These are phyloP conservation scores for Schoenoplectus tabernaemontani DNA, from an alignment of 202 grass and related monocot genomes.

Conservation along the genomic window DNA sequence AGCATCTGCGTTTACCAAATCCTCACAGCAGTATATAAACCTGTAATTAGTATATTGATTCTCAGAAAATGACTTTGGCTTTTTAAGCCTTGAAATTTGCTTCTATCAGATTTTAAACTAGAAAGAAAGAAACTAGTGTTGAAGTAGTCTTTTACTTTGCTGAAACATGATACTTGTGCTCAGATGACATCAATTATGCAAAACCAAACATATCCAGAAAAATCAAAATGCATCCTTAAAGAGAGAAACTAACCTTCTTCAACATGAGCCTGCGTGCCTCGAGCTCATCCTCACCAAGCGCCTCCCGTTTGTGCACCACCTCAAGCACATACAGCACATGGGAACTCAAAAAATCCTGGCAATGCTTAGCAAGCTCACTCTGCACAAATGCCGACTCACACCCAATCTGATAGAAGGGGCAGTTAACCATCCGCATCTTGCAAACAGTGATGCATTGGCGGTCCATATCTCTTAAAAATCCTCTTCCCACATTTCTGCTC, in stretches of 20 bases:
- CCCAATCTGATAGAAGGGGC: constrained; percentile 62
- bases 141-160: no score
- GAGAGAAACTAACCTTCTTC: constrained; percentile 22
- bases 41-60: neutral
- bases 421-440: constrained; percentile 74
- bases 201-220: neutral
- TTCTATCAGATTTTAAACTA: constrained; percentile 3
- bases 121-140: no score
- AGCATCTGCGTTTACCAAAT: no score
- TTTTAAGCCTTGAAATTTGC: neutral
- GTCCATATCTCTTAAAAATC: constrained; percentile 69
- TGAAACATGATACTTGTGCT: neutral
- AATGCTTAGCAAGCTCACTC: constrained; percentile 48
- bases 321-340: constrained; percentile 64
- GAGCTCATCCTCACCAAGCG: constrained; percentile 5
- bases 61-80: neutral
- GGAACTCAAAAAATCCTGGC: constrained; percentile 36
- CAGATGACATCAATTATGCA: neutral
- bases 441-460: constrained; percentile 78
- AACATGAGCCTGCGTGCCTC: neutral
- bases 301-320: constrained; percentile 43
- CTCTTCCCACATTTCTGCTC: constrained; percentile 56
- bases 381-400: constrained; percentile 47
- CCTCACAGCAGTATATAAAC: neutral
- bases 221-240: neutral